Base-by-base conservation (phyloP, 345 rosid genomes). In the Citrus cavaleriei region DNA sequence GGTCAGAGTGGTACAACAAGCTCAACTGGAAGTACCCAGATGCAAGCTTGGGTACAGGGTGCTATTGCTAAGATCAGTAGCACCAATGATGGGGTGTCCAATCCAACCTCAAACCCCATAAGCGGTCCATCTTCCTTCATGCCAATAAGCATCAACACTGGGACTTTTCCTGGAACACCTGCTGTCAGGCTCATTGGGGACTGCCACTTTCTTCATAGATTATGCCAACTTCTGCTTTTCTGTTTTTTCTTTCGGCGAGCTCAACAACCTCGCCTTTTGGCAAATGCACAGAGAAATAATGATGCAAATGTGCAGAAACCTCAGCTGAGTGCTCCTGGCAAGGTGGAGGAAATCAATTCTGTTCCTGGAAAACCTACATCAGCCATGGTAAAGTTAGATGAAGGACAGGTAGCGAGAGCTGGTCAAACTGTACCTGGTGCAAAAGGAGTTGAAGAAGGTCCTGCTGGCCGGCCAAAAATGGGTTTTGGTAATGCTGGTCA, bases 1-100 rank as follows among this genome's bases (percentile, higher is more conserved):
- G 95, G 93, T 83, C 98, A 94, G 89, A 89, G 80, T 81, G 92
- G 95, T 38, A 74, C 94, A 30, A 78, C 96, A 78, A 93, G 92
- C 84, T 86, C 98, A 72, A 88, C 94, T 34, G 98, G 99, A 82
- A 96, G 90, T 86, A 91, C 98, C 73, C 99, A 89, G 83, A 83
- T 97, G 95, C 97, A 97, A 85, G 98, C 98, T 80, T 97, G 99
- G 98, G 95, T 97, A 68, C 98, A 97, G 76, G 98, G 98, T 79
- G 98, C 98, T 46, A 93, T 97, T 86, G 98, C 98, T 28, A 96
- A 96, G 90, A 94, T 94, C 85, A 94, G 98, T 80, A 91, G 92
- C 87, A 87, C 94, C 60, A 88, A 71, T 67, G 98, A 97, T 81
- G 98, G 93, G 78, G 91, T 84, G 51, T 62, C 93, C 40, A 87